phyloP scores from a whole-genome alignment of 805 yeast genomes.

The Ogataea paraovalis region DNA sequence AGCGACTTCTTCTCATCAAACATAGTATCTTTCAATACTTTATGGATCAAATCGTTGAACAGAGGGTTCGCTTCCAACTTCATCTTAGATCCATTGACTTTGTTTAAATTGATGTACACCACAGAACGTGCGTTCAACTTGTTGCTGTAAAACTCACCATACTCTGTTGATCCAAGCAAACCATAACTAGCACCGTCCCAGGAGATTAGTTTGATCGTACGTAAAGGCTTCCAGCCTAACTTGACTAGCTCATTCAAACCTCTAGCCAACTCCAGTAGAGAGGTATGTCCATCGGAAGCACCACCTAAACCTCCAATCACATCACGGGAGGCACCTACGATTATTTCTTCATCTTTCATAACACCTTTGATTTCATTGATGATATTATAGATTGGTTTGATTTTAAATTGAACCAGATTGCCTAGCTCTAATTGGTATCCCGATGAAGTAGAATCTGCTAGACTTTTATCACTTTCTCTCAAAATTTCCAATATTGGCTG shows the following conservation, averaged over 20 bases:
- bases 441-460: slow-evolving; percentile 41
- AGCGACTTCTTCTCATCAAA: slow-evolving; percentile 39
- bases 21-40: slow-evolving; percentile 45
- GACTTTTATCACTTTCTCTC: slow-evolving; percentile 37
- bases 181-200: slow-evolving; percentile 49
- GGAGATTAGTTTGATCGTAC: slow-evolving; percentile 37
- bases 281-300: slow-evolving; percentile 46
- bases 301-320: slow-evolving; percentile 48
- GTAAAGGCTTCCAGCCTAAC: slow-evolving; percentile 42
- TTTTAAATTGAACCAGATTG: slow-evolving; percentile 39
- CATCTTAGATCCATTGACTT: slow-evolving; percentile 50
- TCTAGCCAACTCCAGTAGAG: slow-evolving; percentile 49
- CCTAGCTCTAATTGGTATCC: slow-evolving; percentile 33
- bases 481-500: slow-evolving; percentile 37
- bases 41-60: slow-evolving; percentile 40
- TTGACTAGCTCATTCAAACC: slow-evolving; percentile 42
- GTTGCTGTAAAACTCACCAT: slow-evolving; percentile 45
- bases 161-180: slow-evolving; percentile 52
- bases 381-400: slow-evolving; percentile 45
- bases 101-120: slow-evolving; percentile 51
- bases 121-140: slow-evolving; percentile 40
- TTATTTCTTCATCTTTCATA: slow-evolving; percentile 45
- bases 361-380: slow-evolving; percentile 55
- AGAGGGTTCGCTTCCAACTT: slow-evolving; percentile 53
- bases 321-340: slow-evolving; percentile 56